Evolutionary conservation across 2,329 filamentous ascomycete genomes (phyloP).

Genomic region (Diaporthe amygdali): DNA sequence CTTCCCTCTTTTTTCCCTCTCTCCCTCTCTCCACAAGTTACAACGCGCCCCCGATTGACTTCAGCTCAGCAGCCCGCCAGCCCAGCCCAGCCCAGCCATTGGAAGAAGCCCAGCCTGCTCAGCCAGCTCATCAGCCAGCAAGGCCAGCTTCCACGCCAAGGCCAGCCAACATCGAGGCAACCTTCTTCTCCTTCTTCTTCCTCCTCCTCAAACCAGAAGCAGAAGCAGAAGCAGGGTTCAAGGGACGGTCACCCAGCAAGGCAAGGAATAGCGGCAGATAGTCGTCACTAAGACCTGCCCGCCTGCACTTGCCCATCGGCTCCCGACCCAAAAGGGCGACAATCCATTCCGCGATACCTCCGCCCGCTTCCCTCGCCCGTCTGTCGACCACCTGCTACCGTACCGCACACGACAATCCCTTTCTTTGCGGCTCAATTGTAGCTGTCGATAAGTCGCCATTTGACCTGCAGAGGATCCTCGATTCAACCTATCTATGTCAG

Average conservation of each 20-base stretch:
- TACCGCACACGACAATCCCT: slow-evolving; percentile 13
- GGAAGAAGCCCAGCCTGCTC: not conserved
- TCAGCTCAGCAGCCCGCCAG: slow-evolving; percentile 5
- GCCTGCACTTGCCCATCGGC: slow-evolving; percentile 5
- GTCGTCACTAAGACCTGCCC: slow-evolving; percentile 9
- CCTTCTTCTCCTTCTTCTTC: not conserved
- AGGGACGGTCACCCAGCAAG: not conserved
- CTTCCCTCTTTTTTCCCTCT: not conserved
- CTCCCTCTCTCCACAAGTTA: not conserved
- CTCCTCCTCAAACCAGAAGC: not conserved
- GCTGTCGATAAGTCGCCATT: not conserved
- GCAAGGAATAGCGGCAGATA: slow-evolving; percentile 17
- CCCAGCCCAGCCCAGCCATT: slow-evolving; percentile 14
- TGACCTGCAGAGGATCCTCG: not conserved
- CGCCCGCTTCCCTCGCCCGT: not conserved
- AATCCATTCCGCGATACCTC: not conserved
- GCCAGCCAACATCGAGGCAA: not conserved
- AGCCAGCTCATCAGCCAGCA: slow-evolving; percentile 2
- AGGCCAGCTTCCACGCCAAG: slow-evolving; percentile 1
- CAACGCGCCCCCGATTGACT: slow-evolving; percentile 14
- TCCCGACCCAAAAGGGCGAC: not conserved
- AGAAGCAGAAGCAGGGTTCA: not conserved
- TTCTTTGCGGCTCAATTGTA: not conserved
- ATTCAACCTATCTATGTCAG: not conserved
- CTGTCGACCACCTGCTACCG: not conserved